Base-by-base conservation (phyloP, 2,329 filamentous ascomycete species). In the Aureobasidium sp. region DNA sequence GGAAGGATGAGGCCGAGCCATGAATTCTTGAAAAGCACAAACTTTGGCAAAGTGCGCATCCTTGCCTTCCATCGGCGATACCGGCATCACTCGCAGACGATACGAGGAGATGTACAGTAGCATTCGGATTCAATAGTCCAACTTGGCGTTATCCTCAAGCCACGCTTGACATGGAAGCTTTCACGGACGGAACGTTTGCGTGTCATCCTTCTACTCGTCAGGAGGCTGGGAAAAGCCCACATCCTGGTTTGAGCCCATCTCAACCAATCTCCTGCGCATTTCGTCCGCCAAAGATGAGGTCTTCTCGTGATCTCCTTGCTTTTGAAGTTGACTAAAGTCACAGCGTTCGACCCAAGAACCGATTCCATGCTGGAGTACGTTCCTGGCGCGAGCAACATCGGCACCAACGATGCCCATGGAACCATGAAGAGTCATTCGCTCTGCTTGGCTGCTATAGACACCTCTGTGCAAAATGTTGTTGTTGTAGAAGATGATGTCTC, bases 401-500 rank as follows among this genome's bases (percentile, higher is more conserved):
- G 79, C 82, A 2, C 66, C 69, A 0, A 72, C 72, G 60, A 83
- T 78, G 1, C 85, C 85, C 41, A 87, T 84, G 53, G 80, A 85
- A 6, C 85, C 85, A 67, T 89, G 85, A 62, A 89, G 68, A 56
- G 85, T 88, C 74, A 85, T 78, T 21, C 86, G 71, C 69, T 88
- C 83, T 60, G 72, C 77, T 1, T 34, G 61, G 11, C 70, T 68
- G 58, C 77, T 71, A 66, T 89, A 90, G 24, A 80, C 79, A 1
- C 85, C 86, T 3, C 85, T 73, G 63, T 89, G 86, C 58, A 94
- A 67, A 58, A 95, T 94, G 67, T 95, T 94, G 64, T 90, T 94
- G 68, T 95, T 83, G 65, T 95, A 95, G 63, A 95, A 95, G 37
- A 86, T 86, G 14, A 86, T 81, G 68, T 95, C 89, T 0, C 89